A percentile compares a stretch with the other conserved stretches of the same genome.
Evolutionary conservation across 305 asterid species (phyloP).

Genomic region (Stenogyne calaminthoides): DNA sequence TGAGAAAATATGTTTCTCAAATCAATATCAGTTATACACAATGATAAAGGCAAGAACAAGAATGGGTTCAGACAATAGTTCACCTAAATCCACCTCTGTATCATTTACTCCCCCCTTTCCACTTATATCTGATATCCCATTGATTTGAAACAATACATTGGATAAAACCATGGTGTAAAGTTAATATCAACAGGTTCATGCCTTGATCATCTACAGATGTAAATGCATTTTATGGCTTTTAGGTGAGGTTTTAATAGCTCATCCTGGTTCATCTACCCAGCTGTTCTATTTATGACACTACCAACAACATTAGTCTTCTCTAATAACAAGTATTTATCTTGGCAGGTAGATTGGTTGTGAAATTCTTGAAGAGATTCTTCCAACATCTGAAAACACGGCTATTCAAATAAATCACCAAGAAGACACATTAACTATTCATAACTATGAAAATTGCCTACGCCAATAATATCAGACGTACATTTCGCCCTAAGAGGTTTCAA

Average conservation of each 20-base stretch:
- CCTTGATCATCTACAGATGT: slow-evolving; percentile 12
- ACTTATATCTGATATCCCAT: neutral
- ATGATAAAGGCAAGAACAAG: neutral
- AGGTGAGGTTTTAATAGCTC: slow-evolving; percentile 20
- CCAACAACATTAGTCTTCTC: slow-evolving; percentile 1
- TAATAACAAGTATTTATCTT: slow-evolving; percentile 18
- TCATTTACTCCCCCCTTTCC: neutral
- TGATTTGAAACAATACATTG: neutral
- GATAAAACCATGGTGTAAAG: neutral
- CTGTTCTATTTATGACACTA: slow-evolving; percentile 20
- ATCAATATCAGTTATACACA: neutral
- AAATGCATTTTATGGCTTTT: slow-evolving; percentile 20
- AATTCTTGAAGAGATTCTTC: neutral
- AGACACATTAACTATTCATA: neutral
- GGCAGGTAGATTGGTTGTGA: slow-evolving; percentile 19
- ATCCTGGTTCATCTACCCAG: slow-evolving; percentile 27
- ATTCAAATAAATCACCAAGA: neutral
- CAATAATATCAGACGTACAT: neutral
- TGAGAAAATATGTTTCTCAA: neutral
- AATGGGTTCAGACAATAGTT: neutral
- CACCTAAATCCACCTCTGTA: too few species aligned
- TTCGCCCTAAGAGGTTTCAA: neutral
- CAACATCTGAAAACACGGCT: neutral
- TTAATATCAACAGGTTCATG: slow-evolving; percentile 6
- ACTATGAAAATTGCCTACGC: neutral